These are phyloP conservation scores for Moricandia arvensis DNA, from an alignment of 345 rosid genomes.

Conservation along the genomic window DNA sequence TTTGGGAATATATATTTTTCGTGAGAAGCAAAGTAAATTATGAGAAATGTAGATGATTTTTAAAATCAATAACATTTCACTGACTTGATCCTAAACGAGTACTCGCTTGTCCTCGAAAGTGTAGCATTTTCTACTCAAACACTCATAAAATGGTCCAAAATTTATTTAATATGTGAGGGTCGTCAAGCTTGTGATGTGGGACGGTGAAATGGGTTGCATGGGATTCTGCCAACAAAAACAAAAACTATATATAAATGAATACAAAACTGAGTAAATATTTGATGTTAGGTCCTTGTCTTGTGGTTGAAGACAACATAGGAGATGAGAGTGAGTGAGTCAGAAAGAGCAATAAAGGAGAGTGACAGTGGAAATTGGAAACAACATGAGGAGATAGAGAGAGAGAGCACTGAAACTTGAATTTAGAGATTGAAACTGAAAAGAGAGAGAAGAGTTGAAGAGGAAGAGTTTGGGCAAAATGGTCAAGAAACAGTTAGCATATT, in stretches of 20 bases:
- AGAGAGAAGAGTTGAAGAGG: neutral
- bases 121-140: neutral
- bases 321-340: slow-evolving; percentile 17
- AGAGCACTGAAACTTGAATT: slow-evolving; percentile 50
- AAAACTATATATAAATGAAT: neutral
- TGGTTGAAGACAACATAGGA: slow-evolving; percentile 19
- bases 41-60: neutral
- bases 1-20: neutral
- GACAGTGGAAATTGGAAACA: slow-evolving; percentile 24
- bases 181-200: neutral
- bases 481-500: slow-evolving; percentile 30
- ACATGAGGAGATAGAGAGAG: slow-evolving; percentile 29
- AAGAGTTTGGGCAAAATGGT: slow-evolving; percentile 24
- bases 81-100: neutral
- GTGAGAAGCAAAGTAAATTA: neutral
- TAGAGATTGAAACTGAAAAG: neutral
- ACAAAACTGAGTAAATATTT: neutral
- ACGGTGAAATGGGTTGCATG: neutral
- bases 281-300: slow-evolving; percentile 12
- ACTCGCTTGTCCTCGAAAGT: neutral
- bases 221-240: slow-evolving; percentile 1
- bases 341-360: slow-evolving; percentile 14
- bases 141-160: neutral
- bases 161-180: neutral
- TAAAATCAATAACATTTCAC: neutral